Base-by-base conservation (phyloP, 1,284 basidiomycete genomes). In the Ustilago bromivora region DNA sequence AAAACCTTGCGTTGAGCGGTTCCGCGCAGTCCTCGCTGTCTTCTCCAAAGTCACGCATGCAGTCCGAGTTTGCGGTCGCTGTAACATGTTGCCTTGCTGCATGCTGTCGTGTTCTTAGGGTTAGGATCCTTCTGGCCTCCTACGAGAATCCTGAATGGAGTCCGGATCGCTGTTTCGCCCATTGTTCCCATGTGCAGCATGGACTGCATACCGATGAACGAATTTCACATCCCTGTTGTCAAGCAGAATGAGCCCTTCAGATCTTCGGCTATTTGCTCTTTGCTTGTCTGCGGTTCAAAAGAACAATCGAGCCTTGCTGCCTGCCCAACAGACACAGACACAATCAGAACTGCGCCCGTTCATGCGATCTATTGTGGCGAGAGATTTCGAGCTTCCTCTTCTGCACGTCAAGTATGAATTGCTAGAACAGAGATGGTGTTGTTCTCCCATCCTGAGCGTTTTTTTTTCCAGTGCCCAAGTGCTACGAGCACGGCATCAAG, bases 151-250 rank as follows among this genome's bases (percentile, higher is more conserved):
- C 3, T 28, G 23, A 28, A 28, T 28, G 15, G 4, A 40, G 38
- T 10, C 12, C 12, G 13, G 17, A 47, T 47, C 9, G 46, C 19
- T 17, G 17, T 9, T 47, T 31, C 17, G 6, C 31, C 17, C 23
- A 15, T 47, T 43, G 47, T 43, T 58, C 40, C 32, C 43, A 51
- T 51, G 49, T 12, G 28, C 13, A 31, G 49, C 49, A 32, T 51
- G n/a, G 8, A 12, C 31, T 51, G 49, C 49, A 32, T 31, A 51
- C 12, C 55, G 51, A 65, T 65, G 56, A 65, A 35, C 63, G 63
- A 65, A 59, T 58, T 23, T 41, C 47, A 65, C 63, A 65, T 51
- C 38, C 36, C 47, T 15, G 62, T 64, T 63, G 61, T 52, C 62
- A 64, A 23, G 49, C 23, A 52, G 40, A 34, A n/a, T 40, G 36